These are phyloP conservation scores for Diospyros kaki DNA, from an alignment of 148 eudicot genomes.

Conservation along the genomic window DNA sequence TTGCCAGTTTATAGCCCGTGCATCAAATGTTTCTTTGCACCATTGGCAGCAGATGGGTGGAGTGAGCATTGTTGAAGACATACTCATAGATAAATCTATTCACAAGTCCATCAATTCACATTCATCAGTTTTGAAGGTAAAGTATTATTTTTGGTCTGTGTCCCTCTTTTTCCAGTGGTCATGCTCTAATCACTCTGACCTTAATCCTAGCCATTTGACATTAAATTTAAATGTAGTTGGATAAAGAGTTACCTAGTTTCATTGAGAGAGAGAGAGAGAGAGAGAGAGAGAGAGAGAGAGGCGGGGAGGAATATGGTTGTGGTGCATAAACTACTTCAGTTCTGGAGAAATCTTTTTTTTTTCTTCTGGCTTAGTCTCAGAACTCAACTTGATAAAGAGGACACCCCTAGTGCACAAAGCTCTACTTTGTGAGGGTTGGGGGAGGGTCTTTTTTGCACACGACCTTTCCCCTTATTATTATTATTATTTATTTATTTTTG, in stretches of 20 bases:
- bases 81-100: conserved; percentile 73
- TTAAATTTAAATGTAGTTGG: background rate
- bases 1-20: conserved; percentile 86
- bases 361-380: too few relatives aligned
- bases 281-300: too few relatives aligned
- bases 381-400: too few relatives aligned
- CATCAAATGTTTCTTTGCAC: conserved; percentile 70
- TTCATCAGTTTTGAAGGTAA: conserved; percentile 85
- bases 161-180: background rate
- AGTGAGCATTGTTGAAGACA: conserved; percentile 59
- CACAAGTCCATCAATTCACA: conserved; percentile 75
- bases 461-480: too few relatives aligned
- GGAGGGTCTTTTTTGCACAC: too few relatives aligned
- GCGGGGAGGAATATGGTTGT: too few relatives aligned
- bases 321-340: too few relatives aligned
- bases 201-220: background rate
- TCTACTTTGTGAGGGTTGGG: too few relatives aligned
- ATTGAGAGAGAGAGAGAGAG: too few relatives aligned
- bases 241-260: background rate
- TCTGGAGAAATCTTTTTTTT: too few relatives aligned
- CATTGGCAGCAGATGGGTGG: conserved; percentile 97
- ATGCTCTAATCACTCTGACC: background rate
- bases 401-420: too few relatives aligned
- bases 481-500: too few relatives aligned
- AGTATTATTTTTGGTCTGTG: conserved; percentile 3